Conservation (phyloP, 129 eudicot genomes). For the Ambrosia trifida region DNA sequence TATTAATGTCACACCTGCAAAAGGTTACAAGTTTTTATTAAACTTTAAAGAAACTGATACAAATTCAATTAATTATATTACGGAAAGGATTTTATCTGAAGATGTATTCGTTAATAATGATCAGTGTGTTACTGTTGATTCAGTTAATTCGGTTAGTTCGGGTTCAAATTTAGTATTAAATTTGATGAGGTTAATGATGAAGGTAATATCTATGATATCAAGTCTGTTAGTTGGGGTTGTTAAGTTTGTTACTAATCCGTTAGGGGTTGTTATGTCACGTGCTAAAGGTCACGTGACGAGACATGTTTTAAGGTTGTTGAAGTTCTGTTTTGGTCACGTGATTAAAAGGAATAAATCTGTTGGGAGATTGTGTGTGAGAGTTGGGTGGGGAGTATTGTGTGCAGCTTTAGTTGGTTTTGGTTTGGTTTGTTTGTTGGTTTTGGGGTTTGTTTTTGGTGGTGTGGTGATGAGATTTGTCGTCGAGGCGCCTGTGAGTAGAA, state of each 20-base stretch:
- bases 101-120: constrained; percentile 15
- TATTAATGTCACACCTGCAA: neutral
- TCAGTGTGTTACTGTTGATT: constrained; percentile 29
- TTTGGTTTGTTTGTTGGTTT: constrained; percentile 45
- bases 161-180: constrained; percentile 35
- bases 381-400: constrained; percentile 48
- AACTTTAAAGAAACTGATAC: constrained; percentile 21
- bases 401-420: constrained; percentile 39
- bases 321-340: constrained; percentile 20
- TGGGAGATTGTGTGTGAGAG: constrained; percentile 39
- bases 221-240: constrained; percentile 41
- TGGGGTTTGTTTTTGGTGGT: constrained; percentile 45
- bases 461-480: constrained; percentile 36
- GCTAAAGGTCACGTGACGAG: constrained; percentile 20
- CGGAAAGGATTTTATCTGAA: constrained; percentile 8
- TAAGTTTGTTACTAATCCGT: constrained; percentile 45
- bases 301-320: constrained; percentile 21
- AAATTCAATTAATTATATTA: constrained; percentile 17
- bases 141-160: constrained; percentile 2
- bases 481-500: constrained; percentile 41
- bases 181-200: constrained; percentile 25
- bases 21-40: constrained; percentile 20
- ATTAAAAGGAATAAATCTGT: constrained; percentile 38
- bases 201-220: constrained; percentile 37
- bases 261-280: constrained; percentile 29